Evolutionary conservation across 2,329 filamentous ascomycete species (phyloP).

Genomic region (Knufia petricola): DNA sequence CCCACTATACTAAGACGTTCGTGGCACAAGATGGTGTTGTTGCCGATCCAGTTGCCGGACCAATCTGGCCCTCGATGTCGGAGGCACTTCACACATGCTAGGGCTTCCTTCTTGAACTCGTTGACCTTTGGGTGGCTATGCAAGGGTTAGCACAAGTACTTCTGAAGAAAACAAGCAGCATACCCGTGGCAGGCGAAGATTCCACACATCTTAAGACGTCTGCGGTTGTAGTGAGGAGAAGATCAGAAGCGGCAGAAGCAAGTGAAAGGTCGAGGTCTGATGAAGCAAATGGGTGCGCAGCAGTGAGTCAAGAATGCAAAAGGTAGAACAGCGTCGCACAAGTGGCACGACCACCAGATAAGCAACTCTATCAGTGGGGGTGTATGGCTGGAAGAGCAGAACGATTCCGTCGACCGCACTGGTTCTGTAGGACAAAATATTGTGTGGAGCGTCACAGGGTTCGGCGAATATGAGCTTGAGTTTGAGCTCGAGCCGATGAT

Average conservation of each 20-base stretch:
- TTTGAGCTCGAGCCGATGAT: constrained; percentile 4
- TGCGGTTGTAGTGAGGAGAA: neutral
- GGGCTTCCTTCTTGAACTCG: constrained; percentile 26
- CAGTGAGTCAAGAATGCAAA: constrained; percentile 5
- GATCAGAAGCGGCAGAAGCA: neutral
- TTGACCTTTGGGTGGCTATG: constrained; percentile 23
- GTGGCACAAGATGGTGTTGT: constrained; percentile 94
- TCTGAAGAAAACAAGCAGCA: constrained; percentile 29
- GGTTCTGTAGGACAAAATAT: neutral
- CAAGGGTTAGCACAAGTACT: constrained; percentile 19
- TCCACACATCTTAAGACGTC: constrained; percentile 67
- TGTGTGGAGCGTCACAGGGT: constrained; percentile 9
- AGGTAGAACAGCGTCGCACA: neutral
- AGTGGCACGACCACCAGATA: neutral
- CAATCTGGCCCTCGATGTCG: constrained; percentile 97
- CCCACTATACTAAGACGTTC: constrained; percentile 96
- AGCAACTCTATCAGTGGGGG: neutral
- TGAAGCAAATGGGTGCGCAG: neutral
- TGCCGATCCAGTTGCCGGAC: constrained; percentile 84
- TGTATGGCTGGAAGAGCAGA: neutral
- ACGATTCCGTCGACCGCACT: neutral
- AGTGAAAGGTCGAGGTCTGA: neutral
- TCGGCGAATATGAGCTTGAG: neutral
- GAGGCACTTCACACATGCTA: constrained; percentile 51
- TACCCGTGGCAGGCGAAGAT: constrained; percentile 93